Evolutionary conservation across 164 flowering plant genomes (phyloP).

Genomic region (Aristolochia californica): DNA sequence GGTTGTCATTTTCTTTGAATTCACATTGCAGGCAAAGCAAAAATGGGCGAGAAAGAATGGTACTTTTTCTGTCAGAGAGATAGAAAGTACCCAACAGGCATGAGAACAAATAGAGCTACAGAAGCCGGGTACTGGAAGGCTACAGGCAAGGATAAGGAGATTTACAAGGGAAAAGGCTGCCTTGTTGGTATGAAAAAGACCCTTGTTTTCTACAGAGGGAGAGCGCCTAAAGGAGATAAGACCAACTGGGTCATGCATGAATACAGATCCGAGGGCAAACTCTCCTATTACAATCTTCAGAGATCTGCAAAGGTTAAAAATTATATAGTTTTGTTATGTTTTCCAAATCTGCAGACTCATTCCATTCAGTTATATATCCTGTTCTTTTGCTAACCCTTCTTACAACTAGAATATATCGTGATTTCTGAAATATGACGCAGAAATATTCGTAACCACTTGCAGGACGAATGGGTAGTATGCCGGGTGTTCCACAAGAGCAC

Average conservation of each 20-base stretch:
- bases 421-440: no score
- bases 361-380: no score
- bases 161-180: conserved; percentile 29
- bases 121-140: conserved; percentile 63
- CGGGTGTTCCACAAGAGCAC: conserved; percentile 48
- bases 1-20: not conserved
- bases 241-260: conserved; percentile 65
- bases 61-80: conserved; percentile 49
- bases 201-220: conserved; percentile 51
- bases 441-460: no score
- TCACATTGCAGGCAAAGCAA: conserved; percentile 30
- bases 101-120: conserved; percentile 57
- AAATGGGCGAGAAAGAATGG: conserved; percentile 64
- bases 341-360: no score
- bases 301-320: conserved; percentile 34
- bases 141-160: conserved; percentile 57
- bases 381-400: no score
- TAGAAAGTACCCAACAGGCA: conserved; percentile 54
- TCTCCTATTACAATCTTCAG: conserved; percentile 25
- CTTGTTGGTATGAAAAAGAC: conserved; percentile 65
- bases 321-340: no score
- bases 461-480: conserved; percentile 67
- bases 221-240: conserved; percentile 61
- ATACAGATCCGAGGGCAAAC: conserved; percentile 39
- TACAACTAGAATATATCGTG: no score